Conservation (phyloP, 1,284 basidiomycete genomes). For the Hemileia vastatrix region DNA sequence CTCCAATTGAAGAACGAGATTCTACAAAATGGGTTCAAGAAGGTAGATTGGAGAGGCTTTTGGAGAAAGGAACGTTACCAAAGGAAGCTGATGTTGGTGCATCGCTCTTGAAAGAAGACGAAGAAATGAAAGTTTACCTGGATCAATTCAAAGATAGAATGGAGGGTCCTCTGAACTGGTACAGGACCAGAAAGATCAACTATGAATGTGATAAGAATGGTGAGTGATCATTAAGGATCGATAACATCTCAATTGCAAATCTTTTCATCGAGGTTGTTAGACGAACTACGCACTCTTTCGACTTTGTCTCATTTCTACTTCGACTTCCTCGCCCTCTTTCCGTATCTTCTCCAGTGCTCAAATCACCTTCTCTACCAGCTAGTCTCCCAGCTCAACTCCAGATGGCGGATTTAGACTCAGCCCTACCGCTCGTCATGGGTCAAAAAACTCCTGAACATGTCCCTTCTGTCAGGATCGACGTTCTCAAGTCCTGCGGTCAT, state of each 20-base stretch:
- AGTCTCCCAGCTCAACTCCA: slow-evolving; percentile 28
- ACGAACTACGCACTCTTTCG: no score
- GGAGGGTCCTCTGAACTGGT: slow-evolving; percentile 37
- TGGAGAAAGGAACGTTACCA: slow-evolving; percentile 28
- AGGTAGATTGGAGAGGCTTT: slow-evolving; percentile 31
- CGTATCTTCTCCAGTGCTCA: slow-evolving; percentile 1
- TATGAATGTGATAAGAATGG: slow-evolving; percentile 28
- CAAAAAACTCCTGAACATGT: slow-evolving; percentile 29
- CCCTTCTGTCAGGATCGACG: slow-evolving; percentile 26
- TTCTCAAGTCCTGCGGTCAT: slow-evolving; percentile 26
- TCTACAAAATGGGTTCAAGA: slow-evolving; percentile 29
- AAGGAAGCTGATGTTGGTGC: slow-evolving; percentile 8
- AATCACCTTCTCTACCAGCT: slow-evolving; percentile 25
- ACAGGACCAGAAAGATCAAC: slow-evolving; percentile 33
- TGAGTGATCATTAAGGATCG: slow-evolving; percentile 10
- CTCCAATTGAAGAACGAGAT: slow-evolving; percentile 10
- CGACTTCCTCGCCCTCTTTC: slow-evolving; percentile 2
- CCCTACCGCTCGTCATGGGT: slow-evolving; percentile 28
- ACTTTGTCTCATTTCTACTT: no score
- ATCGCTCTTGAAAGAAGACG: slow-evolving; percentile 22
- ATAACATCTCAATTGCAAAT: no score
- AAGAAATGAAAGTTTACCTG: slow-evolving; percentile 27
- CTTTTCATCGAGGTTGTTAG: no score
- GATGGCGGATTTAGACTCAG: slow-evolving; percentile 28
- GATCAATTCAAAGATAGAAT: slow-evolving; percentile 30